phyloP scores from a whole-genome alignment of 495 filamentous ascomycete species.

The Xylaria acuta region DNA sequence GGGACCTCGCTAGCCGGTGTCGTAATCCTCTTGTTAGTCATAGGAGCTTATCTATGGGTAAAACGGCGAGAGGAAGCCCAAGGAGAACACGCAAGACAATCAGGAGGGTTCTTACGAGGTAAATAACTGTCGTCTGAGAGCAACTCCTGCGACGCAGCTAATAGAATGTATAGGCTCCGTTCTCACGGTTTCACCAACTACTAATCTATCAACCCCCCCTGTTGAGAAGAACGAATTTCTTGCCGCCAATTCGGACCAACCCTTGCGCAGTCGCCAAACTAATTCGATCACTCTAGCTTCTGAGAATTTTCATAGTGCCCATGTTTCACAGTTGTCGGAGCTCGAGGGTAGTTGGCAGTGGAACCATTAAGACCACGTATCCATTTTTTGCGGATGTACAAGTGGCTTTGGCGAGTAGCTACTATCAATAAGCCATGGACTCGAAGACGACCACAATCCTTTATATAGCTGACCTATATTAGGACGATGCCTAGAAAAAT shows the following conservation, averaged over 20 bases:
- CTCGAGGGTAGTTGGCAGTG: constrained; percentile 18
- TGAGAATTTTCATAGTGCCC: not conserved
- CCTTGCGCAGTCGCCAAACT: not conserved
- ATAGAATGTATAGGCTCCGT: not conserved
- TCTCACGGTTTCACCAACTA: not conserved
- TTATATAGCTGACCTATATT: too few species aligned
- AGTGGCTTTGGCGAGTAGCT: not conserved
- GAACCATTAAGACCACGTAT: not conserved
- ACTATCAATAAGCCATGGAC: not conserved
- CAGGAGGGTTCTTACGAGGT: not conserved
- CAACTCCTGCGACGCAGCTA: not conserved
- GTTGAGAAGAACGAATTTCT: not conserved
- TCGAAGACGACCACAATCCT: not conserved
- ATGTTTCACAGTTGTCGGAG: constrained; percentile 8
- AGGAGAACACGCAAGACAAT: not conserved
- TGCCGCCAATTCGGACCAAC: not conserved
- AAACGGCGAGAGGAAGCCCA: not conserved
- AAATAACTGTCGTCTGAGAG: not conserved
- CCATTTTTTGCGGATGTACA: not conserved
- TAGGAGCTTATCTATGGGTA: constrained; percentile 22
- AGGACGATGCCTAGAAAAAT: too few species aligned
- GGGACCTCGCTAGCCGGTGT: constrained; percentile 26
- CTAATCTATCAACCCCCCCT: not conserved
- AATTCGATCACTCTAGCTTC: not conserved
- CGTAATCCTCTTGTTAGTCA: constrained; percentile 21